A percentile compares a stretch with the other conserved stretches of the same genome.
Conservation (phyloP, 768 basidiomycete genomes). For the Suillus luteus region DNA sequence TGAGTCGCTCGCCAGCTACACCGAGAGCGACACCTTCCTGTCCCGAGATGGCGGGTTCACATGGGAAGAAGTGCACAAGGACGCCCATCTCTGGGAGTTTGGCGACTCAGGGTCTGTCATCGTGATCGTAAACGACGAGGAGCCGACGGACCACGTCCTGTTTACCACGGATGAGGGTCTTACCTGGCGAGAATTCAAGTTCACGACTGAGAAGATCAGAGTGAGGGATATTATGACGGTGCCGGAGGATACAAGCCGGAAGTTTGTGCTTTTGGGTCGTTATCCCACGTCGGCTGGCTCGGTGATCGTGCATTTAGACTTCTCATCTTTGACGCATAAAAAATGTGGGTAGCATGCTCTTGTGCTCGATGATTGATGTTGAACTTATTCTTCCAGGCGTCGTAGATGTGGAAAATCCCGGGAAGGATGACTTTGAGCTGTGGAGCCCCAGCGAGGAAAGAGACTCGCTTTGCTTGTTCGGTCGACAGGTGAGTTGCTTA, state of each 20-base stretch:
- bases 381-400: constrained; percentile 50
- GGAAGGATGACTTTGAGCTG: constrained; percentile 90
- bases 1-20: constrained; percentile 74
- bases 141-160: constrained; percentile 83
- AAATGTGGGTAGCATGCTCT: constrained; percentile 59
- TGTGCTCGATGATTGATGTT: neutral
- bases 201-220: constrained; percentile 68
- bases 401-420: constrained; percentile 68
- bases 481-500: constrained; percentile 64
- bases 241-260: constrained; percentile 85
- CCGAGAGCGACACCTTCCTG: constrained; percentile 92
- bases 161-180: constrained; percentile 91
- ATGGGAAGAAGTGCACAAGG: constrained; percentile 99
- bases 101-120: constrained; percentile 96
- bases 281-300: constrained; percentile 44
- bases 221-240: constrained; percentile 83
- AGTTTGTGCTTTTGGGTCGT: constrained; percentile 84
- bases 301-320: constrained; percentile 84
- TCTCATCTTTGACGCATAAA: constrained; percentile 69
- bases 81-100: constrained; percentile 97
- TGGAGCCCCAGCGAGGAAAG: constrained; percentile 95
- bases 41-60: constrained; percentile 96
- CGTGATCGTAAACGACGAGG: constrained; percentile 94
- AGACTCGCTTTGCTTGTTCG: constrained; percentile 88
- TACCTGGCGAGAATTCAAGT: constrained; percentile 86